These are phyloP conservation scores for Isoetes taiwanensis DNA, from an alignment of 75 land plant genomes.

Conservation along the genomic window DNA sequence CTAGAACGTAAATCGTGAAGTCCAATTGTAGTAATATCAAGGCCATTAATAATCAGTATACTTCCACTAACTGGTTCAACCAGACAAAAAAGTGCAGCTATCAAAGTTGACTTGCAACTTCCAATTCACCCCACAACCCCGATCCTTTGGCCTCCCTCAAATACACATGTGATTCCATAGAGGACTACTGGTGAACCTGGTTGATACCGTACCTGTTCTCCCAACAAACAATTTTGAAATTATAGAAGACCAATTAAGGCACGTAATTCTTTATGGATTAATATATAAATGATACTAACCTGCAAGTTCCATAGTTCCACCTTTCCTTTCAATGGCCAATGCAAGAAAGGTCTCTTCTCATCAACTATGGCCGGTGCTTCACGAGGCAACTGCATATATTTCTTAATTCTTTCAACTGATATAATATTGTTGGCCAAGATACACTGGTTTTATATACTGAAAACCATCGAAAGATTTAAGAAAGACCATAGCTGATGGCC, in stretches of 20 bases:
- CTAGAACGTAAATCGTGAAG: constrained; percentile 15
- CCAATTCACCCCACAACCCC: no score
- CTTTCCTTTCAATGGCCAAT: constrained; percentile 63
- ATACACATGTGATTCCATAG: no score
- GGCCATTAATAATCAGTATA: constrained; percentile 13
- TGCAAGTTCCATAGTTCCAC: constrained; percentile 54
- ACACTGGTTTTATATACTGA: constrained; percentile 55
- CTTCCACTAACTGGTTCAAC: constrained; percentile 18
- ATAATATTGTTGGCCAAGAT: constrained; percentile 54
- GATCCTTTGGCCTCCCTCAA: no score
- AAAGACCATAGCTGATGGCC: constrained; percentile 82
- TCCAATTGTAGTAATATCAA: constrained; percentile 10
- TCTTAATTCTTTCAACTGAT: constrained; percentile 73
- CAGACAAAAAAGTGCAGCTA: constrained; percentile 10
- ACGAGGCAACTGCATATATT: constrained; percentile 58
- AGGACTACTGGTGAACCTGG: no score
- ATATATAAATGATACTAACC: no score
- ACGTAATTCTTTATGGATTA: no score
- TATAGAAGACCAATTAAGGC: no score
- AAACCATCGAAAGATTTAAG: constrained; percentile 47
- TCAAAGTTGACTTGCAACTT: constrained; percentile 11
- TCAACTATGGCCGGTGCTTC: constrained; percentile 61
- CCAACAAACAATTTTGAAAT: no score
- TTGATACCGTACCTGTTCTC: no score
- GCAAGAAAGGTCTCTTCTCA: constrained; percentile 29